Evolutionary conservation across 805 yeast genomes (phyloP), one percentile per base, ranked within the genome.

Genomic region (Diddensiella santjacobensis): DNA sequence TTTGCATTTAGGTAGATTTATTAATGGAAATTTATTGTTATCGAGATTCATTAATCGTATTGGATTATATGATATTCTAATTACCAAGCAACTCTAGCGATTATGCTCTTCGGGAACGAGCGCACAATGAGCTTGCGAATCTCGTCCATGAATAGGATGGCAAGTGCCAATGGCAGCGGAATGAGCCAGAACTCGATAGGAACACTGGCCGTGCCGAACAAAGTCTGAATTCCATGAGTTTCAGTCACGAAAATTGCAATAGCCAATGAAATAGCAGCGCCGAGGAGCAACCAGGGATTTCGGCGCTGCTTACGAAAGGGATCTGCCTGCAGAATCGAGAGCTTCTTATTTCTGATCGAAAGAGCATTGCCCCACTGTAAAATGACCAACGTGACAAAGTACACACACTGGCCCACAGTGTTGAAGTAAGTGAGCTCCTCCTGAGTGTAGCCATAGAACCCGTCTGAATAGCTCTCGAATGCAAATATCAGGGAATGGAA

Each of bases 121-220:
- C 79, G 64, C 8, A 60, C 64, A 6, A 50, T 8, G 15, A 58
- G 52, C 54, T 74, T 74, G 53, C 79, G 63, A 22, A 62, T 22
- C 56, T 75, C 80, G 52, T 75, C 80, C 50, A 64, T 65, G 3
- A 56, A 38, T 38, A 74, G 50, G 5, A 74, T 66, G n/a, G 67
- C 58, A 2, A 59, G 29, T 15, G 78, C 79, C 55, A 75, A 70
- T 0, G 74, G 77, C 40, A 73, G 33, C 1, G 79, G 73, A 39
- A 73, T 68, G 52, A 75, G 71, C 55, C 68, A 75, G 57, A 69
- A 71, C 52, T 72, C 71, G n/a, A 67, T 73, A 4, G 77, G 77
- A 22, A 73, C 71, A 19, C 58, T 57, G 2, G 64, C 61, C 1
- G 76, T 63, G 3, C 64, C 69, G 51, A 74, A 57, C 15, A 64